These are phyloP conservation scores for Lepidium campestre DNA, from an alignment of 441 rosid genomes.

Conservation along the genomic window DNA sequence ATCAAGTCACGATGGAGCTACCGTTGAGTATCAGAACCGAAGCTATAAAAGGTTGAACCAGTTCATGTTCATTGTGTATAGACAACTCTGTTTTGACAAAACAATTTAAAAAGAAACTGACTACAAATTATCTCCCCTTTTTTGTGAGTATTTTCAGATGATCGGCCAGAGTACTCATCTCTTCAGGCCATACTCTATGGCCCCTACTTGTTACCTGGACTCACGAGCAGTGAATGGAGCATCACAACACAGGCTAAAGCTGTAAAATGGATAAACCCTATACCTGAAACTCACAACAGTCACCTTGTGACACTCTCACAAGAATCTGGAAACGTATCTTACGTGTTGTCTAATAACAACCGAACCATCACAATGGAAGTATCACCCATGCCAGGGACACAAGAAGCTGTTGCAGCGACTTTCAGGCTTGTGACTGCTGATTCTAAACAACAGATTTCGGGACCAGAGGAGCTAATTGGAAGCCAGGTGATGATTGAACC, in stretches of 20 bases:
- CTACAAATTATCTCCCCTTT: background rate
- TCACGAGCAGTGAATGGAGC: conserved; percentile 63
- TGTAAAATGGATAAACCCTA: conserved; percentile 53
- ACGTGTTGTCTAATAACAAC: conserved; percentile 54
- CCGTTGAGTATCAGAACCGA: conserved; percentile 69
- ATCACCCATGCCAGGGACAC: conserved; percentile 49
- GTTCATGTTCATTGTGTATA: background rate
- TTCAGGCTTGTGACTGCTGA: conserved; percentile 52
- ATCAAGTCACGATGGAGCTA: conserved; percentile 55
- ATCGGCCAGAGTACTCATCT: conserved; percentile 61
- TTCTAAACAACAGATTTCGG: conserved; percentile 5
- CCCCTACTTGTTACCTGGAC: conserved; percentile 77
- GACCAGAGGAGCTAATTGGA: conserved; percentile 37
- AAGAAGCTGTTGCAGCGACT: conserved; percentile 54
- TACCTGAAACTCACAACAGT: conserved; percentile 46
- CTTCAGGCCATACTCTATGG: conserved; percentile 81
- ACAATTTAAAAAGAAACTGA: background rate
- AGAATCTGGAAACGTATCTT: conserved; percentile 37
- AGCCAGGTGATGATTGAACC: conserved; percentile 69
- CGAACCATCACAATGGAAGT: conserved; percentile 60
- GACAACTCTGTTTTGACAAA: conserved; percentile 10
- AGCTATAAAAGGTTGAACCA: conserved; percentile 56
- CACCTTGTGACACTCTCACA: conserved; percentile 64
- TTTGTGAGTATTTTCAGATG: conserved; percentile 47
- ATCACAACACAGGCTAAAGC: conserved; percentile 36